Evolutionary conservation across 169 alveolate species (phyloP).

Genomic region (Theileria luwenshuni): DNA sequence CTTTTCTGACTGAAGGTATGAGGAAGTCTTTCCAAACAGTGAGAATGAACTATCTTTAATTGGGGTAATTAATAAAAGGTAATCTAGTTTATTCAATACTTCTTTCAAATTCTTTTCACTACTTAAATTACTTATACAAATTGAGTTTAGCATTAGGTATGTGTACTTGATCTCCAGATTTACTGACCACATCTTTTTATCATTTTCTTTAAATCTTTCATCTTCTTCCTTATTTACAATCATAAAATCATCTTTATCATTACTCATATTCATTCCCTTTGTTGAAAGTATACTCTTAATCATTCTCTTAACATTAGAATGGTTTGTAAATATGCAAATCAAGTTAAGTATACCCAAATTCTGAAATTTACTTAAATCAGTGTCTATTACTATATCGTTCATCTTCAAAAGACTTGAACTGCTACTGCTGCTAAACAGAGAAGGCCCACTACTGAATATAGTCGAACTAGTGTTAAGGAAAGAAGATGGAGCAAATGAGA

Average conservation of each 20-base stretch:
- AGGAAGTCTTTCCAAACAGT: constrained; percentile 25
- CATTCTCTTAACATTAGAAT: neutral
- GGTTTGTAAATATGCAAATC: neutral
- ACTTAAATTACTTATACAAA: constrained; percentile 9
- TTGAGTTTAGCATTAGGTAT: neutral
- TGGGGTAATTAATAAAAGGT: neutral
- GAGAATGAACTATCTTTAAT: constrained; percentile 28
- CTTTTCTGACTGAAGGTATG: constrained; percentile 26
- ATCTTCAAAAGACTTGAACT: neutral
- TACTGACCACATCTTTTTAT: neutral
- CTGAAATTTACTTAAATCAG: constrained; percentile 11
- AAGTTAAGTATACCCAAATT: constrained; percentile 9
- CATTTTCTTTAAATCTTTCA: neutral
- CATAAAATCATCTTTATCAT: neutral
- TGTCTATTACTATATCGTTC: constrained; percentile 10
- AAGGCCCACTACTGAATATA: neutral
- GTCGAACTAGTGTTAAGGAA: constrained; percentile 4
- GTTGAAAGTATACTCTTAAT: neutral
- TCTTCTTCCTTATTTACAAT: neutral
- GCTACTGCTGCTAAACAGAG: neutral
- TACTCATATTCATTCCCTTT: neutral
- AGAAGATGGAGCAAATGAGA: neutral
- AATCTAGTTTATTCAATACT: neutral
- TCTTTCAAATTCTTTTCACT: neutral
- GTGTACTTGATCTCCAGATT: constrained; percentile 3